These are phyloP conservation scores for Magnolia kwangsiensis DNA, from an alignment of 164 flowering plant species.

Conservation along the genomic window DNA sequence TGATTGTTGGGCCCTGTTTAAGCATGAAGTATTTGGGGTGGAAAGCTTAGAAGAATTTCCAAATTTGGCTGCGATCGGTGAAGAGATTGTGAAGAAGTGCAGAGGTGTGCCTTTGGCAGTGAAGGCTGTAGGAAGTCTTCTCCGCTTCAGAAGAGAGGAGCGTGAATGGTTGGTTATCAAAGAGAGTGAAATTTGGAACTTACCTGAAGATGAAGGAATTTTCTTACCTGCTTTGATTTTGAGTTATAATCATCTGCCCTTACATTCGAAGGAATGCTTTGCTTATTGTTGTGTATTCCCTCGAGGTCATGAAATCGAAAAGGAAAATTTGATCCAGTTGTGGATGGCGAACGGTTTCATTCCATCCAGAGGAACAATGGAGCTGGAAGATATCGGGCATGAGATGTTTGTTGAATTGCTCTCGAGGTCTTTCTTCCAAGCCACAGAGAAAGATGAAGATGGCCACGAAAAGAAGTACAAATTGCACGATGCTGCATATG, in stretches of 20 bases:
- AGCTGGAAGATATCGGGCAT: neutral
- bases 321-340: neutral
- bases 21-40: constrained; percentile 5
- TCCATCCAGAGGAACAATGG: neutral
- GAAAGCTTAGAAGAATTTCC: neutral
- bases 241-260: constrained; percentile 10
- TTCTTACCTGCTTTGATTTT: neutral
- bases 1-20: constrained; percentile 7
- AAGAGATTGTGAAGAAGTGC: constrained; percentile 7
- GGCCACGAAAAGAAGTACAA: neutral
- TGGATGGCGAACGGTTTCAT: constrained; percentile 10
- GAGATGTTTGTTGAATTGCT: constrained; percentile 1
- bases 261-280: constrained; percentile 7
- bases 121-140: neutral
- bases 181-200: constrained; percentile 1
- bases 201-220: neutral
- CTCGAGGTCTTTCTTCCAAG: neutral
- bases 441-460: neutral
- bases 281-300: constrained; percentile 9
- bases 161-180: neutral
- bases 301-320: neutral
- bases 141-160: neutral
- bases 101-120: constrained; percentile 5
- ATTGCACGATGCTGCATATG: constrained; percentile 11
- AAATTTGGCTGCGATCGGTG: neutral